Percentiles rank a stretch among this genome's conserved stretches.
Evolutionary conservation across 2,329 filamentous ascomycete genomes (phyloP).

Genomic region (Penicillium sp.): DNA sequence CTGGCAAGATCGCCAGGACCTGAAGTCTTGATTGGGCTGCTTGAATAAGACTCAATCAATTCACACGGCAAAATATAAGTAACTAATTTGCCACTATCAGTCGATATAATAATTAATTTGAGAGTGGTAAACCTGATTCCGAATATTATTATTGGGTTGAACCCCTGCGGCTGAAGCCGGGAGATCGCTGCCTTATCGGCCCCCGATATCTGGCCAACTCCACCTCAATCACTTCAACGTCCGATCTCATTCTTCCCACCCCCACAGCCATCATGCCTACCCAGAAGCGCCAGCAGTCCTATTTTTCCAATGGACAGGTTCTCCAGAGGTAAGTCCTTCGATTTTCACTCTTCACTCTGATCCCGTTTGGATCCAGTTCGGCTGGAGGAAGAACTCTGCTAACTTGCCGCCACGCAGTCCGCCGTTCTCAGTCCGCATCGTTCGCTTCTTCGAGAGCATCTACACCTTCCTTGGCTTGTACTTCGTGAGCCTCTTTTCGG

Average conservation of each 20-base stretch:
- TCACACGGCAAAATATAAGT: too few species aligned
- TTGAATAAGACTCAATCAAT: too few species aligned
- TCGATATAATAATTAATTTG: too few species aligned
- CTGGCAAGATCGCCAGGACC: too few species aligned
- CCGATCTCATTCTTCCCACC: background rate
- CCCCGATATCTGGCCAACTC: slow-evolving; percentile 6
- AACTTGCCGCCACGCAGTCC: slow-evolving; percentile 32
- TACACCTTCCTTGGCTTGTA: slow-evolving; percentile 52
- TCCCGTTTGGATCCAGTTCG: background rate
- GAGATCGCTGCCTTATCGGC: slow-evolving; percentile 5
- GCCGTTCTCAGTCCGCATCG: slow-evolving; percentile 45
- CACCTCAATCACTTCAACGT: slow-evolving; percentile 12
- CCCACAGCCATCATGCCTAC: slow-evolving; percentile 33
- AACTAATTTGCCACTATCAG: too few species aligned
- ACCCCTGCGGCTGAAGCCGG: background rate
- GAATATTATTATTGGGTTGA: background rate
- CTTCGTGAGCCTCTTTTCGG: slow-evolving; percentile 49
- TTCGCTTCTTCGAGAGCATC: slow-evolving; percentile 40
- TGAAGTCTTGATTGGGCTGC: too few species aligned
- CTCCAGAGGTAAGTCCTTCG: slow-evolving; percentile 35
- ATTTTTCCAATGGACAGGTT: slow-evolving; percentile 42
- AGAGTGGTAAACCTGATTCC: too few species aligned
- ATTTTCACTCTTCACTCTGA: background rate
- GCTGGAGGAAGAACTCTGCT: background rate
- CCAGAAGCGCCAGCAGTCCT: slow-evolving; percentile 27